Base-by-base conservation (phyloP, 352 stramenopile genomes). In the Ophiocytium majus region DNA sequence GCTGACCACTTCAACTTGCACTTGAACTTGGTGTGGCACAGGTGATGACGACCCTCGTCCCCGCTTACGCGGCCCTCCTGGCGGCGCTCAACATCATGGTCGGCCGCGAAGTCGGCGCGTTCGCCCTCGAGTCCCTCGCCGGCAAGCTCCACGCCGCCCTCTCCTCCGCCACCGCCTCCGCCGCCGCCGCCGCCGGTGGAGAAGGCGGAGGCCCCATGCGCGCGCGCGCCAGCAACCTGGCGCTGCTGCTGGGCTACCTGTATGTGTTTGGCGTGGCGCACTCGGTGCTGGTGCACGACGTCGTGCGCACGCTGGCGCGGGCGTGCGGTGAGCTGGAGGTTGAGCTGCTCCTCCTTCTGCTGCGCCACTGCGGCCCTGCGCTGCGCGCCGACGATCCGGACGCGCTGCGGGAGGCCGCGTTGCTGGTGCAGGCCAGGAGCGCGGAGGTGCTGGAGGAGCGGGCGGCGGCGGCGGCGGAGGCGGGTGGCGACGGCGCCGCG, bases 261-360 rank as follows among this genome's bases (percentile, higher is more conserved):
- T 96, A 97, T 90, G 94, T 94, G 80, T 96, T 96, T 76, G 93
- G 93, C 50, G 92, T 96, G 17, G 93, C 95, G 82, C 91, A 95
- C 85, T 95, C 92, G 85, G 92, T 90, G n/a, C 91, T 97, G 49
- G 89, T 97, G n/a, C 95, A 97, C 88, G 94, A 97, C 81, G 87
- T 96, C 63, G 95, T 97, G 86, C 92, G 93, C 28, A 90, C 91
- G 36, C 93, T 96, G 31, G 89, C 95, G 63, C 90, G 93, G 34
- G 75, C 76, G 23, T 88, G 86, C 37, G 92, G 92, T 28, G 86
- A 89, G 10, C 88, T 92, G 0, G 93, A 96, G 43, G 93, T 97
- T 49, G 93, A 97, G 83, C 83, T 96, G 31, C 94, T 97, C 36
- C 92, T 96, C 79, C 90, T 95, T 36, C 81, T 97, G 74, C 89